These are phyloP conservation scores for Brettanomyces bruxellensis DNA, from an alignment of 805 yeast species.

Conservation along the genomic window DNA sequence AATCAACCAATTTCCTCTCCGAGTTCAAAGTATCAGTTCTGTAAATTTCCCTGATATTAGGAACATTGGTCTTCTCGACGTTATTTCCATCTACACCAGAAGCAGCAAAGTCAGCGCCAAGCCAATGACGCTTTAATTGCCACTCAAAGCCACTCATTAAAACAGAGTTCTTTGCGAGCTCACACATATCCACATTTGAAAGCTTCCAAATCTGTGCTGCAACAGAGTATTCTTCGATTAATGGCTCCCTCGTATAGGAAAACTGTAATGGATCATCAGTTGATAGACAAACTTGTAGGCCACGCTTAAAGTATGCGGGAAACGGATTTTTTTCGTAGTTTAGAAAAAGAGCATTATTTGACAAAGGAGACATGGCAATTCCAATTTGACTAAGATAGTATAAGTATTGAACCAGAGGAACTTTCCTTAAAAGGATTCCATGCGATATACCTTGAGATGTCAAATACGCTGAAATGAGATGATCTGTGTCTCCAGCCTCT, in stretches of 20 bases:
- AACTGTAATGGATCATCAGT: constrained; percentile 98
- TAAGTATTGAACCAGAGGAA: constrained; percentile 90
- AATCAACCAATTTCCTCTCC: constrained; percentile 59
- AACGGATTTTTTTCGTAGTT: constrained; percentile 97
- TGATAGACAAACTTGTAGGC: constrained; percentile 87
- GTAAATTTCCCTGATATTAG: constrained; percentile 76
- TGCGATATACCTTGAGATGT: constrained; percentile 91
- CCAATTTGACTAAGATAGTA: constrained; percentile 93
- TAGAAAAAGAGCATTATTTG: constrained; percentile 91
- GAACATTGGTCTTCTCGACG: constrained; percentile 91
- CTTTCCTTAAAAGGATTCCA: constrained; percentile 86
- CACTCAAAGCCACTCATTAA: constrained; percentile 91
- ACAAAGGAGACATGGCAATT: constrained; percentile 96
- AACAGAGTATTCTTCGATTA: constrained; percentile 95
- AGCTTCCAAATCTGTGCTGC: constrained; percentile 97
- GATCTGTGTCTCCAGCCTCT: constrained; percentile 99
- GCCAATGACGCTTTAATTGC: constrained; percentile 82
- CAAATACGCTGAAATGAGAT: constrained; percentile 80
- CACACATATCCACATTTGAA: constrained; percentile 95
- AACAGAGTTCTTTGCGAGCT: constrained; percentile 88
- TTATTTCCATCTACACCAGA: constrained; percentile 76
- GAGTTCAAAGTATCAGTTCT: constrained; percentile 72
- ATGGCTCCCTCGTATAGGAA: constrained; percentile 92
- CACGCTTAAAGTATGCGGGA: constrained; percentile 82
- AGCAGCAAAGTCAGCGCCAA: constrained; percentile 54